These are phyloP conservation scores for Collybiopsis confluens DNA, from an alignment of 768 basidiomycete species.

Conservation along the genomic window DNA sequence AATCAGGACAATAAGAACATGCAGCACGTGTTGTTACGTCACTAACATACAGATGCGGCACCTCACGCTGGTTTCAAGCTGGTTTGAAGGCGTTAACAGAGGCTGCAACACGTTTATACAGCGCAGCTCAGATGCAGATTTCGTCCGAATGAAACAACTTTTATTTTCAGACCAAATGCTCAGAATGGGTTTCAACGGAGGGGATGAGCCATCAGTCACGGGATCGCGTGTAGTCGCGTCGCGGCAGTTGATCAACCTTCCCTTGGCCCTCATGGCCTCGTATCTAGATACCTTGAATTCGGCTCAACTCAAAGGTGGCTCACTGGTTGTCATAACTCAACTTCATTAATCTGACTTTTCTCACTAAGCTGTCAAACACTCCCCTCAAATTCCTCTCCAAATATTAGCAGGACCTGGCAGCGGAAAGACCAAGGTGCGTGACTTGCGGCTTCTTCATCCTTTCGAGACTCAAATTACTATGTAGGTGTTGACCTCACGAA, in stretches of 20 bases:
- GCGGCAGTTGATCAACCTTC: not conserved
- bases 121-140: no score
- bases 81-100: no score
- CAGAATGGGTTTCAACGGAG: no score
- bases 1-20: no score
- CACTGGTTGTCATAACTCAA: not conserved
- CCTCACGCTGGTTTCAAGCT: no score
- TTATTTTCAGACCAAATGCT: no score
- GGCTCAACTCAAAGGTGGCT: conserved; percentile 7
- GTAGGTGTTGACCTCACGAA: conserved; percentile 62
- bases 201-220: not conserved
- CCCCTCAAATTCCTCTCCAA: conserved; percentile 62
- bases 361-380: conserved; percentile 64
- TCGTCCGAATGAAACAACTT: no score
- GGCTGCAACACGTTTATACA: no score
- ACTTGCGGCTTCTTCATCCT: not conserved
- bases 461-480: not conserved
- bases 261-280: not conserved
- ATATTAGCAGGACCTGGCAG: conserved; percentile 79
- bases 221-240: not conserved
- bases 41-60: no score
- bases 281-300: conserved; percentile 1
- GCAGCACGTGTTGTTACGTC: no score
- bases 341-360: not conserved
- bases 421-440: conserved; percentile 59